phyloP scores from a whole-genome alignment of 163 green algal species.

The Scenedesmus sp. region DNA sequence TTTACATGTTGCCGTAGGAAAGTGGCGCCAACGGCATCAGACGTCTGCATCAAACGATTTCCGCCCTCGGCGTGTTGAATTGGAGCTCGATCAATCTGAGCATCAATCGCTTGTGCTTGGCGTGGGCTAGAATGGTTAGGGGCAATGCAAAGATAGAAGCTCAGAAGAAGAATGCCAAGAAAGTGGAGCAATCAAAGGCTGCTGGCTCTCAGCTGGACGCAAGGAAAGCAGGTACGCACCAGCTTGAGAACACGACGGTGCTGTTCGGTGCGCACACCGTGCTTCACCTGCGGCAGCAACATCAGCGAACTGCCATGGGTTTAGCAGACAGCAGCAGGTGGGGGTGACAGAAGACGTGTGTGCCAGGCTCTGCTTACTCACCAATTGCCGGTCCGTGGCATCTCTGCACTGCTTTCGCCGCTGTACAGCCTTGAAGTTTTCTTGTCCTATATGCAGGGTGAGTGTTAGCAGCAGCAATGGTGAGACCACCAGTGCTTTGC shows the following conservation, averaged over 20 bases:
- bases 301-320: neutral
- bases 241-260: neutral
- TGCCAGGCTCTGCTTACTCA: neutral
- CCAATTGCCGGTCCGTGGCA: too few relatives aligned
- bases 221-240: slow-evolving; percentile 30
- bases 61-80: too few relatives aligned
- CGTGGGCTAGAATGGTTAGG: neutral
- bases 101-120: neutral
- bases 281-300: neutral
- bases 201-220: slow-evolving; percentile 27
- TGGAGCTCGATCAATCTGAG: too few relatives aligned
- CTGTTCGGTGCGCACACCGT: neutral
- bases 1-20: too few relatives aligned
- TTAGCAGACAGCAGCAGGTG: neutral
- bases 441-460: slow-evolving; percentile 18
- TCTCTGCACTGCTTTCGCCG: neutral
- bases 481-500: neutral
- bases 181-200: slow-evolving; percentile 6
- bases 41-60: neutral
- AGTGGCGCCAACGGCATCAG: neutral
- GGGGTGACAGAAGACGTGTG: neutral
- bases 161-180: slow-evolving; percentile 39
- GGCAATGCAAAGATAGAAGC: slow-evolving; percentile 31
- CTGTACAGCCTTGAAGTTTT: slow-evolving; percentile 17
- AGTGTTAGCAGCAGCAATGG: neutral